phyloP scores from a whole-genome alignment of 495 filamentous ascomycete genomes.

The Astrocystis sublimbata region DNA sequence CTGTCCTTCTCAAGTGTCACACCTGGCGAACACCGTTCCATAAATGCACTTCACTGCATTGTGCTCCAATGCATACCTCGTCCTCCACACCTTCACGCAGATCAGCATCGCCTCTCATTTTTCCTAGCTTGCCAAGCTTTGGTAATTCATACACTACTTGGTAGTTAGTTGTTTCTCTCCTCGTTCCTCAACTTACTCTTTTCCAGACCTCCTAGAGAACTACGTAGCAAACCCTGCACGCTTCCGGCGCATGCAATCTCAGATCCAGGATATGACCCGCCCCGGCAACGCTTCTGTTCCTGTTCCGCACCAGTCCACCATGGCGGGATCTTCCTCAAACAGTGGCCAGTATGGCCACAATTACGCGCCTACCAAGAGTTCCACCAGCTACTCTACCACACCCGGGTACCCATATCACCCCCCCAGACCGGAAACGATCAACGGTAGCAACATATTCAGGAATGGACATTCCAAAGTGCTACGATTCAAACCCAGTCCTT shows the following conservation, averaged over 20 bases:
- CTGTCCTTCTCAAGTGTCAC: not conserved
- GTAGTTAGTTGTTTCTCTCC: too few relatives aligned
- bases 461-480: too few relatives aligned
- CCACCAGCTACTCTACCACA: not conserved
- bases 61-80: not conserved
- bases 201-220: slow-evolving; percentile 25
- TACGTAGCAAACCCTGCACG: slow-evolving; percentile 17
- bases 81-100: not conserved
- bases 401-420: not conserved
- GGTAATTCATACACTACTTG: not conserved
- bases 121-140: not conserved
- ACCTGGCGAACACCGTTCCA: not conserved
- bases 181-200: not conserved
- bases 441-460: too few relatives aligned
- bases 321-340: slow-evolving; percentile 26
- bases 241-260: slow-evolving; percentile 23
- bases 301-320: slow-evolving; percentile 4
- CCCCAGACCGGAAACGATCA: not conserved
- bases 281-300: not conserved
- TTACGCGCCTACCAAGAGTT: not conserved
- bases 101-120: not conserved
- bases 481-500: slow-evolving; percentile 76
- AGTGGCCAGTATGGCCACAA: slow-evolving; percentile 16
- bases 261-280: slow-evolving; percentile 15
- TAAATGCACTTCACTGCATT: too few relatives aligned